phyloP scores from a whole-genome alignment of 2,329 filamentous ascomycete species.

The Fusarium floridanum region DNA sequence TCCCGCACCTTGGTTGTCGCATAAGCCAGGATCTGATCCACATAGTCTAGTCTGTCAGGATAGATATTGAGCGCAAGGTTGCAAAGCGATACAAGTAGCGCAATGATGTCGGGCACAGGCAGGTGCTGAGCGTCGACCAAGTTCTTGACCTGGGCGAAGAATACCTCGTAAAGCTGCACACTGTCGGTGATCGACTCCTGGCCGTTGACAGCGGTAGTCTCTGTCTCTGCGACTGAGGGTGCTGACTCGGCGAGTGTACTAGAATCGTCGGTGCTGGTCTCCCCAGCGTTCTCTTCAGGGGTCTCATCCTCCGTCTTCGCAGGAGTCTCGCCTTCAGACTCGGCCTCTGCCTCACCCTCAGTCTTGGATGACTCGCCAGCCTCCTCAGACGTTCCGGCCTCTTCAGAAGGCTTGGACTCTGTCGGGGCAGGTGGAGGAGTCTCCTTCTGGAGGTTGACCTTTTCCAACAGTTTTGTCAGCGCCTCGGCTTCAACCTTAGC shows the following conservation, averaged over 20 bases:
- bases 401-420: slow-evolving; percentile 37
- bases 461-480: slow-evolving; percentile 81
- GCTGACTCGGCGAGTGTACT: slow-evolving; percentile 50
- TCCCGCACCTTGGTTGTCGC: slow-evolving; percentile 88
- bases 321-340: slow-evolving; percentile 34
- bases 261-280: slow-evolving; percentile 48
- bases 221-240: slow-evolving; percentile 60
- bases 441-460: slow-evolving; percentile 77
- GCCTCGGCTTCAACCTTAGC: slow-evolving; percentile 88
- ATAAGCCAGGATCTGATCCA: slow-evolving; percentile 93
- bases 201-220: slow-evolving; percentile 63
- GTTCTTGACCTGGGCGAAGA: slow-evolving; percentile 95
- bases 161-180: slow-evolving; percentile 95
- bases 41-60: slow-evolving; percentile 90
- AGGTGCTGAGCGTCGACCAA: slow-evolving; percentile 91
- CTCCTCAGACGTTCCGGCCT: slow-evolving; percentile 45
- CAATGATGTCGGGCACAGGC: slow-evolving; percentile 94
- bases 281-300: slow-evolving; percentile 21
- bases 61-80: slow-evolving; percentile 98
- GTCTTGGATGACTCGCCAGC: slow-evolving; percentile 46
- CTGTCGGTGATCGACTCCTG: slow-evolving; percentile 66
- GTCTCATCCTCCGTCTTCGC: slow-evolving; percentile 28
- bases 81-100: slow-evolving; percentile 90
- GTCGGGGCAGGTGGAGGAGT: slow-evolving; percentile 25
- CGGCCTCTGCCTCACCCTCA: slow-evolving; percentile 48